Conservation (phyloP, 169 alveolate species). For the Ichthyophthirius multifiliis region DNA sequence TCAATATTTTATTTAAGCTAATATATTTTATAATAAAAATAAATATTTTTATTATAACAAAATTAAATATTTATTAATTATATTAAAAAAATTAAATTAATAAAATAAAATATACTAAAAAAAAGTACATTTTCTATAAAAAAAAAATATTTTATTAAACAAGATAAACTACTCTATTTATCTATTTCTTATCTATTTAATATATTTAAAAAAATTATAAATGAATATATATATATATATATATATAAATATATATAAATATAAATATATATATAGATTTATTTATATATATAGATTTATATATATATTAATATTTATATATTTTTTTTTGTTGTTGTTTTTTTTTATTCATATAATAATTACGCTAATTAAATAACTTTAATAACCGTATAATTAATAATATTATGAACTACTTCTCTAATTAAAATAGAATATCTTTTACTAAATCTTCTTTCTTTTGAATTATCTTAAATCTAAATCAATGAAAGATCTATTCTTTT, state of each 20-base stretch:
- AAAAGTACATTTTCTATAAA: neutral
- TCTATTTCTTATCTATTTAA: neutral
- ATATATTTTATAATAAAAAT: too few species aligned
- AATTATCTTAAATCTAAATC: neutral
- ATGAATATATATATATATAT: too few species aligned
- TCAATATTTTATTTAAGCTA: neutral
- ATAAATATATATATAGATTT: too few species aligned
- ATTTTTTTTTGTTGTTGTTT: too few species aligned
- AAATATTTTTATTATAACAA: too few species aligned
- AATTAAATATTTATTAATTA: too few species aligned
- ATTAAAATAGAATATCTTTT: neutral
- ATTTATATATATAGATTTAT: too few species aligned
- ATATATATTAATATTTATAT: too few species aligned
- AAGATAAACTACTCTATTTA: neutral
- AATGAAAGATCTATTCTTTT: conserved; percentile 1
- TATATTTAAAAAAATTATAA: neutral
- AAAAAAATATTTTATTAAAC: neutral
- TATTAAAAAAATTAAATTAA: neutral
- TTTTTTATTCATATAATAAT: neutral
- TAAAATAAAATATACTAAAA: neutral
- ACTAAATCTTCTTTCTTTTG: neutral
- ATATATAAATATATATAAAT: too few species aligned
- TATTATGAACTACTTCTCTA: neutral
- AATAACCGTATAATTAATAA: neutral
- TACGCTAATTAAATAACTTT: neutral